Evolutionary conservation across 495 filamentous ascomycete species (phyloP), one percentile per base, ranked within the genome.

Genomic region (Sporormia fimetaria): DNA sequence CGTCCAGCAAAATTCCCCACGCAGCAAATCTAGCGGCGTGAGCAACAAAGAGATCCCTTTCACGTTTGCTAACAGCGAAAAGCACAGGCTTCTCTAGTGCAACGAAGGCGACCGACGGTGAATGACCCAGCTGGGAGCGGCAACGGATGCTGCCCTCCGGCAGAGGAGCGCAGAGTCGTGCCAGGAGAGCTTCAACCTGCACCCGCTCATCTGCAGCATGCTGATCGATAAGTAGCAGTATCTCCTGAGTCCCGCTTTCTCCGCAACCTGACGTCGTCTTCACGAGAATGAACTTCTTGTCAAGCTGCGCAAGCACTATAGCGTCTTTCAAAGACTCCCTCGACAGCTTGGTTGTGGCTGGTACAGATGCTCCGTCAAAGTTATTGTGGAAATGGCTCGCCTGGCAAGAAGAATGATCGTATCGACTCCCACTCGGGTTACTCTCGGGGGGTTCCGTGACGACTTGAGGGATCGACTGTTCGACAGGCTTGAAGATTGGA

Each of bases 121-220:
- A 17, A 17, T 42, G 39, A 21, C 57, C 58, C 1, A 58, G 43
- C 9, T 39, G 41, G 0, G 56, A 50, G 10, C 41, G 35, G 39
- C 37, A 55, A 6, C n/a, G 15, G 22, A 38, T 23, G n/a, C 32
- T 6, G 1, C 37, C 15, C 12, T 18, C 7, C 10, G 54, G 36
- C 7, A 29, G 27, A 10, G 51, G 51, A 3, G 38, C 42, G 49
- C 64, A 73, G 4, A 79, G 56, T 7, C 76, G 71, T 14, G 54
- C 41, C 25, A 82, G 64, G 0, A 98, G 67, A 0, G 55, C 55
- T 59, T 98, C 90, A 6, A 95, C 72, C 4, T 80, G 74, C 52
- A 81, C 80, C 14, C 90, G 71, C 60, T 98, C 90, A 60, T 92
- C 85, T 1, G 88, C 90, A 7, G 90, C 90, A 57, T 98, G 90